phyloP scores from a whole-genome alignment of 805 yeast genomes.

The Metschnikowia lachancei region DNA sequence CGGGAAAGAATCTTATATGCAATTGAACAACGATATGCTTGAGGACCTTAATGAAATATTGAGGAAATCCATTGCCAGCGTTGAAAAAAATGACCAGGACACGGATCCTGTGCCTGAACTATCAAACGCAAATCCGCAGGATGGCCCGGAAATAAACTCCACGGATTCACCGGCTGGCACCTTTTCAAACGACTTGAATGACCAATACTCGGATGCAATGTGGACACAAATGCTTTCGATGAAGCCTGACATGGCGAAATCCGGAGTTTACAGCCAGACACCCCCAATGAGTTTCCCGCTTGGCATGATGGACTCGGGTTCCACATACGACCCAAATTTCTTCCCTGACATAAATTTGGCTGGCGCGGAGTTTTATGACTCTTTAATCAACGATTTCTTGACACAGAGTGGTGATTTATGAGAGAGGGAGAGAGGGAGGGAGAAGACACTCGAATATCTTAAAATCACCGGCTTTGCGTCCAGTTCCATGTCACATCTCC shows the following conservation, averaged over 20 bases:
- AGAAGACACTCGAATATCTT: neutral
- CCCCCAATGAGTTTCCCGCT: constrained; percentile 10
- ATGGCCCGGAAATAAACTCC: constrained; percentile 1
- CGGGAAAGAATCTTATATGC: constrained; percentile 18
- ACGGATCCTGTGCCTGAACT: constrained; percentile 4
- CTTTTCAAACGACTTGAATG: constrained; percentile 2
- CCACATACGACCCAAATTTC: constrained; percentile 1
- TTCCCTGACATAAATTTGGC: constrained; percentile 6
- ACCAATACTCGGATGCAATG: constrained; percentile 11
- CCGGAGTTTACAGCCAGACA: constrained; percentile 5
- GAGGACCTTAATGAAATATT: constrained; percentile 16
- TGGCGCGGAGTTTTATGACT: constrained; percentile 15
- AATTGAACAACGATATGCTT: constrained; percentile 14
- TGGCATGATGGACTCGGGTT: constrained; percentile 3
- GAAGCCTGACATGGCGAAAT: constrained; percentile 16
- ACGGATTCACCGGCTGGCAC: constrained; percentile 1
- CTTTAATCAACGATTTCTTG: constrained; percentile 9
- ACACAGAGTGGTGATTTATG: neutral
- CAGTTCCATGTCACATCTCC: constrained; percentile 1
- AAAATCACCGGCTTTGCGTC: constrained; percentile 1
- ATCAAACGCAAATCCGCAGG: neutral
- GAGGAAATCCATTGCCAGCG: constrained; percentile 7
- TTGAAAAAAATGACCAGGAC: constrained; percentile 3
- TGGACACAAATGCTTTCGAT: constrained; percentile 19
- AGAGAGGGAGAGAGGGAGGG: neutral